Evolutionary conservation across 2,329 filamentous ascomycete species (phyloP).

Genomic region (Ophiostoma tasmaniense): DNA sequence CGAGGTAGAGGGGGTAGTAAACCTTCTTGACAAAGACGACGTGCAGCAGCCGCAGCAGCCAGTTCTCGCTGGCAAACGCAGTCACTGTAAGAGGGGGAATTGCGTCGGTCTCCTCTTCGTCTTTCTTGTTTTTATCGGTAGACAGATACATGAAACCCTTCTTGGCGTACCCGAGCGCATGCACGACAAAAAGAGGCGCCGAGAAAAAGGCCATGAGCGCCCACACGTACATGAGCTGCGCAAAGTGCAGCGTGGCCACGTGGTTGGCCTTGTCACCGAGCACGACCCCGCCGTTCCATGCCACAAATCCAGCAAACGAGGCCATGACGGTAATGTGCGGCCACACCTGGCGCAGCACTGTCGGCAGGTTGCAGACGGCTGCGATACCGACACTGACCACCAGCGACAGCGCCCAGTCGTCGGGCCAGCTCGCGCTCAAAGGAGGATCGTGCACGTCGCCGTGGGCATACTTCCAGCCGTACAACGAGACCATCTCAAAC

Average conservation of each 20-base stretch:
- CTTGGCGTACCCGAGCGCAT: not conserved
- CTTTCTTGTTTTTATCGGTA: not conserved
- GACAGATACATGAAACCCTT: not conserved
- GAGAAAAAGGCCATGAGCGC: slow-evolving; percentile 87
- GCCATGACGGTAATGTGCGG: slow-evolving; percentile 54
- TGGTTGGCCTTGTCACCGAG: slow-evolving; percentile 94
- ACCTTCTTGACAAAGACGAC: slow-evolving; percentile 28
- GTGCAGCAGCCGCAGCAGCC: slow-evolving; percentile 14
- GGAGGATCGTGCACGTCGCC: slow-evolving; percentile 50
- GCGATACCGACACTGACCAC: slow-evolving; percentile 55
- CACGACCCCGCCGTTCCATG: slow-evolving; percentile 86
- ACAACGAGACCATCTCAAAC: slow-evolving; percentile 31
- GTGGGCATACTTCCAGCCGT: slow-evolving; percentile 35
- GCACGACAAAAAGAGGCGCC: slow-evolving; percentile 56
- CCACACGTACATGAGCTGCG: slow-evolving; percentile 95
- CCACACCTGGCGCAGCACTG: slow-evolving; percentile 42
- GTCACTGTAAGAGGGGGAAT: not conserved
- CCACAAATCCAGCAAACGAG: slow-evolving; percentile 65
- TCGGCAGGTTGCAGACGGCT: slow-evolving; percentile 40
- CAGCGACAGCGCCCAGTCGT: slow-evolving; percentile 48
- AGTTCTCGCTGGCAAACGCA: not conserved
- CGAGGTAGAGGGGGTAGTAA: slow-evolving; percentile 31
- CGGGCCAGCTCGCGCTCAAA: slow-evolving; percentile 38
- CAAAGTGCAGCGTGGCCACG: slow-evolving; percentile 74
- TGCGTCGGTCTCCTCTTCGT: not conserved